Evolutionary conservation across 495 filamentous ascomycete genomes (phyloP), one percentile per base, ranked within the genome.

Genomic region (Hyaloscypha bicolor): DNA sequence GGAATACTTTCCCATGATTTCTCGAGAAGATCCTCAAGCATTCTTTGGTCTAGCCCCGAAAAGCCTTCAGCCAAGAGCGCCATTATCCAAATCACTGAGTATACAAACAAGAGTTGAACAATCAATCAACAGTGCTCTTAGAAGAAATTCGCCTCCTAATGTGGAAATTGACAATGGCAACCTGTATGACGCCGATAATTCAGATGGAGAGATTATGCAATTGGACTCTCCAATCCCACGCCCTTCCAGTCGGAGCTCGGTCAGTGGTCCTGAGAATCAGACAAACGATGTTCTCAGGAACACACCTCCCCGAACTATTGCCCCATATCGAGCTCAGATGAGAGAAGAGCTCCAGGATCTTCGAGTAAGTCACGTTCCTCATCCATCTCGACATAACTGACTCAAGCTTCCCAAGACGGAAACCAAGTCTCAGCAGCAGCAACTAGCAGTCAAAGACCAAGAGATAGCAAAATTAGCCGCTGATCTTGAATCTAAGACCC

Each of bases 381-480:
- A 37, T 37, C 35, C 12, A 37, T 12, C 35, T 37, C 0, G 12
- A 37, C 35, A 37, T 37, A 37, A 37, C 35, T 37, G 12, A 37
- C 12, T 8, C 16, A 21, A 53, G 51, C 9, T 53, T 25, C 16
- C 22, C 51, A 12, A 53, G 19, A 16, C 51, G 6, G 51, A 53
- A 53, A 53, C 1, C 16, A 25, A 14, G 22, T 6, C 9, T 25
- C 51, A 53, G 51, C 51, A 53, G 19, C 51, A 21, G 19, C 51
- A 21, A 25, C 6, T 53, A 4, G 19, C 22, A n/a, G 22, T 21
- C 19, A 25, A n/a, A 8, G 51, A 25, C 22, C 51, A 53, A 53
- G 51, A 53, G 51, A 53, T 25, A 12, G 51, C 19, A 53, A 53
- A 53, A 53, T n/a, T 53, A 53, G 19, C 35, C 35, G 35, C 35